Conservation (phyloP, 129 eudicot species). For the Lactuca saligna region DNA sequence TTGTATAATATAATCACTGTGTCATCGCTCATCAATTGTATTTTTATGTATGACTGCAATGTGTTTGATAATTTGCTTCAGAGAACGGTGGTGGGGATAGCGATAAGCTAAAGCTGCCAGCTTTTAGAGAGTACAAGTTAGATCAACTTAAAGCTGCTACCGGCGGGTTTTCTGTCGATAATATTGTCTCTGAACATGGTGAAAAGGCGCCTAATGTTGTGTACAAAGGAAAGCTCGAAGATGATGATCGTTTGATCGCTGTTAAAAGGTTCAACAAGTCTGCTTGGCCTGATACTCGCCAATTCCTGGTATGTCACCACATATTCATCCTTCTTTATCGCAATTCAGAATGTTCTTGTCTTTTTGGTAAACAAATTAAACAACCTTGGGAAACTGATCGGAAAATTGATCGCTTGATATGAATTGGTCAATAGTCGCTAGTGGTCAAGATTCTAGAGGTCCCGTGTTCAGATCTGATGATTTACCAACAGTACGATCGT, state of each 20-base stretch:
- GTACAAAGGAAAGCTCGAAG: constrained; percentile 66
- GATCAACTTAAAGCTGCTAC: constrained; percentile 73
- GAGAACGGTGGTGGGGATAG: constrained; percentile 44
- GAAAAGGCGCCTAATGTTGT: constrained; percentile 96
- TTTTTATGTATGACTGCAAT: constrained; percentile 6
- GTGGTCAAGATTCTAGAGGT: constrained; percentile 24
- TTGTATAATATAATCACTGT: background rate
- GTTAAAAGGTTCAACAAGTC: constrained; percentile 83
- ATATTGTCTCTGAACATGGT: constrained; percentile 90
- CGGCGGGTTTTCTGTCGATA: constrained; percentile 64
- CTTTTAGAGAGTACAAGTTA: constrained; percentile 53
- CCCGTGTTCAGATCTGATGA: constrained; percentile 31
- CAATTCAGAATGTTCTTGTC: background rate
- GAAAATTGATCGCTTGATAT: constrained; percentile 10
- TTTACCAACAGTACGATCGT: constrained; percentile 1
- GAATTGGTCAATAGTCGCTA: constrained; percentile 21
- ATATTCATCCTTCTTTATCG: constrained; percentile 2
- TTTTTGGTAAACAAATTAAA: background rate
- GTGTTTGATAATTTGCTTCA: constrained; percentile 29
- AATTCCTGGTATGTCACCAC: constrained; percentile 56
- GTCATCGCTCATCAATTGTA: background rate
- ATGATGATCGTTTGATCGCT: constrained; percentile 73
- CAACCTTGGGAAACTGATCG: background rate
- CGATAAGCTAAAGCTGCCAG: constrained; percentile 46
- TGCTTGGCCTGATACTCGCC: constrained; percentile 98